Conservation (phyloP, 2,329 filamentous ascomycete species). For the Neonectria magnoliae region DNA sequence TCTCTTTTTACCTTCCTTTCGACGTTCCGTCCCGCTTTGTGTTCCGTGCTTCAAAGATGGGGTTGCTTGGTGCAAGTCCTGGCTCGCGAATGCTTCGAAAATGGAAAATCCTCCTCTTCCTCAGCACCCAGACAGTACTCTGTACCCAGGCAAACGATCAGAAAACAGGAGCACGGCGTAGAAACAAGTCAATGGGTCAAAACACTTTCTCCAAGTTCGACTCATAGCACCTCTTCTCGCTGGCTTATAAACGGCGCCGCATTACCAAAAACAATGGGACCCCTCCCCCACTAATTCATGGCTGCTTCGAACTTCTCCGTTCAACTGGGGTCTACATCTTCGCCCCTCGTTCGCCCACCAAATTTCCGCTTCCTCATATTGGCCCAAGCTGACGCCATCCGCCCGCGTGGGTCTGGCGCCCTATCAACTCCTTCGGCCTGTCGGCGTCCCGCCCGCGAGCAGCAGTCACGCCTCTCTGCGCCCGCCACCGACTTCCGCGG, state of each 20-base stretch:
- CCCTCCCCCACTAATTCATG: slow-evolving; percentile 4
- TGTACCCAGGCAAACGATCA: background rate
- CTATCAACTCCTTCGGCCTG: slow-evolving; percentile 35
- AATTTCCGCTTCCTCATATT: slow-evolving; percentile 34
- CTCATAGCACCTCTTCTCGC: background rate
- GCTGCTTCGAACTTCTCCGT: slow-evolving; percentile 22
- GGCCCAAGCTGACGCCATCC: slow-evolving; percentile 50
- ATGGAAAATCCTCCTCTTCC: background rate
- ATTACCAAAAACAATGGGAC: slow-evolving; percentile 27
- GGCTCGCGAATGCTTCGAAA: background rate
- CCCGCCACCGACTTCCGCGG: slow-evolving; percentile 44
- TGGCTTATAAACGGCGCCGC: slow-evolving; percentile 27
- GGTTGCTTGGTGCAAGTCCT: background rate
- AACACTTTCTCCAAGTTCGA: background rate
- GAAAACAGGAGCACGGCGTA: background rate
- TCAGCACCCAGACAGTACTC: too few relatives aligned
- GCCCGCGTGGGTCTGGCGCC: slow-evolving; percentile 28
- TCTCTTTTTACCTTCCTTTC: background rate
- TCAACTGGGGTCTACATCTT: slow-evolving; percentile 5
- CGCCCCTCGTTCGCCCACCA: slow-evolving; percentile 21
- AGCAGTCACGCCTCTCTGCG: slow-evolving; percentile 25
- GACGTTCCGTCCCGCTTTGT: background rate
- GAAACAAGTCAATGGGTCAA: slow-evolving; percentile 5
- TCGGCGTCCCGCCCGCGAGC: slow-evolving; percentile 31
- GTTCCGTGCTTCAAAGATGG: background rate